Conservation (phyloP, 1,284 basidiomycete species). For the Clitocybe nebularis region DNA sequence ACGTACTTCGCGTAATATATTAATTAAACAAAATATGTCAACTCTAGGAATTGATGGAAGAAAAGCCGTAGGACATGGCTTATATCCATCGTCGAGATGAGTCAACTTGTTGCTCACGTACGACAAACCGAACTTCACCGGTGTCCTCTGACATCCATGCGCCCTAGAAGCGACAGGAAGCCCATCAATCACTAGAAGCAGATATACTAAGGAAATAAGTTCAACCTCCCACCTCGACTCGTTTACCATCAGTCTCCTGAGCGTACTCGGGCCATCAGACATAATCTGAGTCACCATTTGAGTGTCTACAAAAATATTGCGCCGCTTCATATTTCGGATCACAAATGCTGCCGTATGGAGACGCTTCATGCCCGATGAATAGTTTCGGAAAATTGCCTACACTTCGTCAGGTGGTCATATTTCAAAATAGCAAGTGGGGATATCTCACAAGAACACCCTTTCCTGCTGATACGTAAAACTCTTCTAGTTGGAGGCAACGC, state of each 20-base stretch:
- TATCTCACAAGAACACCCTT: conserved; percentile 25
- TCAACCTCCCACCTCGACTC: conserved; percentile 29
- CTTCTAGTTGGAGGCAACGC: conserved; percentile 22
- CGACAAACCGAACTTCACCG: neutral
- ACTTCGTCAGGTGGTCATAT: neutral
- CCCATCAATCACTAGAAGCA: neutral
- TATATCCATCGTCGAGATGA: neutral
- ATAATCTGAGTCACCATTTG: conserved; percentile 21
- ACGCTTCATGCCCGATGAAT: conserved; percentile 12
- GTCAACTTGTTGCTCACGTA: neutral
- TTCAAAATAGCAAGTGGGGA: neutral
- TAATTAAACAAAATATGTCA: no score
- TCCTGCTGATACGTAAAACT: conserved; percentile 23
- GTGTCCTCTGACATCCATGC: conserved; percentile 2
- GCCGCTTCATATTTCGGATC: conserved; percentile 25
- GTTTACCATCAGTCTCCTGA: conserved; percentile 26
- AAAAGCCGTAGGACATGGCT: neutral
- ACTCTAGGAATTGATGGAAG: no score
- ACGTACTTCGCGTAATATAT: no score
- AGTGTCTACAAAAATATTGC: conserved; percentile 15
- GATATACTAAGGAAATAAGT: conserved; percentile 1
- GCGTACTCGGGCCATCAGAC: conserved; percentile 16
- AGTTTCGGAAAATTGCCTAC: conserved; percentile 20
- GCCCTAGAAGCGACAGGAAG: conserved; percentile 8
- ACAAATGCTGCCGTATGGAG: conserved; percentile 26